phyloP scores from a whole-genome alignment of 176 grass and related monocot species.

The Poa pratensis region DNA sequence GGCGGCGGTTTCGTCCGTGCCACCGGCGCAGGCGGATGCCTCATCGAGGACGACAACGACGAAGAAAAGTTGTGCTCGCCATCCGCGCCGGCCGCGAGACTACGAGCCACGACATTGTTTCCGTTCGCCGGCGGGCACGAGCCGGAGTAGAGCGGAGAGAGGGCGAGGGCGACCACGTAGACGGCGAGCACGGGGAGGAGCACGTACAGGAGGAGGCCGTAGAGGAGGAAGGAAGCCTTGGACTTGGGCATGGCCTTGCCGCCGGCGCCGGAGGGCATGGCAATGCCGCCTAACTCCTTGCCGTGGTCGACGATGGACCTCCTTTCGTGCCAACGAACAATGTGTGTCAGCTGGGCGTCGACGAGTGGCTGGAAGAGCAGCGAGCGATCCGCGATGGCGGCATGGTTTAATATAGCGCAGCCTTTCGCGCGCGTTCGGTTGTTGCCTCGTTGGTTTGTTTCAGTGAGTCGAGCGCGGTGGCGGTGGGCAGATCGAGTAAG shows the following conservation, averaged over 20 bases:
- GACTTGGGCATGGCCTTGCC: slow-evolving; percentile 25
- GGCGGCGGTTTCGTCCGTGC: background rate
- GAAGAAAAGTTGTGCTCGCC: background rate
- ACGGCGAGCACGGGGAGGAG: slow-evolving; percentile 7
- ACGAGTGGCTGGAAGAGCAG: slow-evolving; percentile 26
- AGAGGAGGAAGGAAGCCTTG: slow-evolving; percentile 33
- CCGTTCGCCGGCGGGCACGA: background rate
- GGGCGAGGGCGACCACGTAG: slow-evolving; percentile 15
- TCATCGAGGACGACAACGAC: background rate
- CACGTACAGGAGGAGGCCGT: slow-evolving; percentile 29
- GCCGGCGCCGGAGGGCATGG: slow-evolving; percentile 22
- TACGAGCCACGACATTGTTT: background rate
- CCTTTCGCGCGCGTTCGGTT: slow-evolving; percentile 15
- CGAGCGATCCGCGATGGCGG: slow-evolving; percentile 16
- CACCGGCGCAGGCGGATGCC: background rate
- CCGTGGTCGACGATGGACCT: background rate
- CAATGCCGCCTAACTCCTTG: background rate
- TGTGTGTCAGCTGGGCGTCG: background rate
- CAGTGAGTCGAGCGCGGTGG: background rate
- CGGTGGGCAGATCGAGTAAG: background rate
- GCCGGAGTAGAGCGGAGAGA: slow-evolving; percentile 1
- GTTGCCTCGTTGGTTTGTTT: background rate
- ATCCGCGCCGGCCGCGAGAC: background rate
- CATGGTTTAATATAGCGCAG: slow-evolving; percentile 30
- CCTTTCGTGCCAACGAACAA: background rate